A percentile compares a stretch with the other conserved stretches of the same genome.
Conservation (phyloP, 345 rosid species). For the Rhodamnia argentea region DNA sequence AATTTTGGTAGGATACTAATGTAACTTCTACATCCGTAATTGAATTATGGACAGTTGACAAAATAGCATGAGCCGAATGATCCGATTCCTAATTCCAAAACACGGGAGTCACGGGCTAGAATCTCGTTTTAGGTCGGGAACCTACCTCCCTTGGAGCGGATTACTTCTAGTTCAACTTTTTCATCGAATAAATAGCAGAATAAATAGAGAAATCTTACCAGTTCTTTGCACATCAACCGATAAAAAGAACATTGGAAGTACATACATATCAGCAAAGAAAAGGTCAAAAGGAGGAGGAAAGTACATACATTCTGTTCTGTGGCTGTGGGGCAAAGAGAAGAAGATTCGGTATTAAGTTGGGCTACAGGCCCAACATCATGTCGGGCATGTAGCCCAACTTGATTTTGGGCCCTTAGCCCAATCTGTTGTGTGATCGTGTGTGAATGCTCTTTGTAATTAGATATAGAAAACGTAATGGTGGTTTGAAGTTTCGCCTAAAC, state of each 20-base stretch:
- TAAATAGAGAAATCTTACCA: background rate
- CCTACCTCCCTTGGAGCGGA: background rate
- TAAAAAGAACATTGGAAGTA: background rate
- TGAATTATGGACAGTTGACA: background rate
- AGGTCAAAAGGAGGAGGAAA: background rate
- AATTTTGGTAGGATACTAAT: background rate
- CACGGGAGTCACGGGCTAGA: background rate
- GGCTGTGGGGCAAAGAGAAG: background rate
- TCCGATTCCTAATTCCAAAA: background rate
- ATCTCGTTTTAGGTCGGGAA: background rate
- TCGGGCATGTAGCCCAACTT: background rate
- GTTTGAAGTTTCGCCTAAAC: background rate
- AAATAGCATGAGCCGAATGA: background rate
- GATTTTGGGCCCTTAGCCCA: background rate
- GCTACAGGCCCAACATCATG: background rate
- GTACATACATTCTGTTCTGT: background rate
- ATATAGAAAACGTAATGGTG: background rate
- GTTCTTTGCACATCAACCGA: background rate
- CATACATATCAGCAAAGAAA: background rate
- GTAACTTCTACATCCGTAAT: background rate
- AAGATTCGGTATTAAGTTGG: background rate
- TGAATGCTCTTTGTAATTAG: background rate
- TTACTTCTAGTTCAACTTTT: background rate
- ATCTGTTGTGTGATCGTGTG: background rate
- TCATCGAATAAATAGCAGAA: background rate